phyloP scores from a whole-genome alignment of 2,329 filamentous ascomycete genomes.

The Colletotrichum euphorbiae region DNA sequence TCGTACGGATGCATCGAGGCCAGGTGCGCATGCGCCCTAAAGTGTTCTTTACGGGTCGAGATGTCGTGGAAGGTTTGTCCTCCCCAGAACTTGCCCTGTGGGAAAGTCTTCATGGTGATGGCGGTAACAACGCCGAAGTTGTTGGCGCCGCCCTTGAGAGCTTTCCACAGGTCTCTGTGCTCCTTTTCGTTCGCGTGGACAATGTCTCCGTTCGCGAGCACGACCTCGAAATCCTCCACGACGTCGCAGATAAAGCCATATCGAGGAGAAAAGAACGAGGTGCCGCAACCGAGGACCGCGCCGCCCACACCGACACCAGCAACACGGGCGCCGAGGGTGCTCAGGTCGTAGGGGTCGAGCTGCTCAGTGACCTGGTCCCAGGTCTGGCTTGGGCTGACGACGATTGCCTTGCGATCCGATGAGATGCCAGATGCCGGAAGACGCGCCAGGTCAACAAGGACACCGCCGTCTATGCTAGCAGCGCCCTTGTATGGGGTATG shows the following conservation, averaged over 20 bases:
- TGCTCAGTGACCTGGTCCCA: conserved; percentile 55
- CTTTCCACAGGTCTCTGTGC: conserved; percentile 56
- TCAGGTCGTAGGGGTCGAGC: conserved; percentile 49
- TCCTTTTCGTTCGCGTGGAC: conserved; percentile 50
- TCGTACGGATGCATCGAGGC: conserved; percentile 13
- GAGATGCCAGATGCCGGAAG: conserved; percentile 40
- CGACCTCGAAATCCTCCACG: conserved; percentile 39
- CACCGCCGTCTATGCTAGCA: conserved; percentile 34
- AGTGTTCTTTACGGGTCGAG: conserved; percentile 11
- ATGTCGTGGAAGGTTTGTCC: conserved; percentile 27
- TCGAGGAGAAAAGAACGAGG: conserved; percentile 26
- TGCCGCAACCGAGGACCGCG: conserved; percentile 24
- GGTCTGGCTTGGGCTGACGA: conserved; percentile 52
- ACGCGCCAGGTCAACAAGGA: conserved; percentile 20
- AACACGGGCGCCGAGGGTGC: conserved; percentile 54
- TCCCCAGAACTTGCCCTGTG: conserved; percentile 23
- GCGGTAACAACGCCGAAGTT: conserved; percentile 55
- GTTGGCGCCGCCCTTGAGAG: conserved; percentile 57
- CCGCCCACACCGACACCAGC: conserved; percentile 55
- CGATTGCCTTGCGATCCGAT: conserved; percentile 46
- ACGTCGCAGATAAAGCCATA: conserved; percentile 28
- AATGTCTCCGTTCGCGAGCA: conserved; percentile 55
- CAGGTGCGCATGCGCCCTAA: conserved; percentile 11
- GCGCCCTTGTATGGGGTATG: conserved; percentile 31
- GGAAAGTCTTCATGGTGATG: conserved; percentile 1